A percentile compares a stretch with the other conserved stretches of the same genome.
Conservation (phyloP, 2,329 filamentous ascomycete species). For the Epichloe aotearoae region DNA sequence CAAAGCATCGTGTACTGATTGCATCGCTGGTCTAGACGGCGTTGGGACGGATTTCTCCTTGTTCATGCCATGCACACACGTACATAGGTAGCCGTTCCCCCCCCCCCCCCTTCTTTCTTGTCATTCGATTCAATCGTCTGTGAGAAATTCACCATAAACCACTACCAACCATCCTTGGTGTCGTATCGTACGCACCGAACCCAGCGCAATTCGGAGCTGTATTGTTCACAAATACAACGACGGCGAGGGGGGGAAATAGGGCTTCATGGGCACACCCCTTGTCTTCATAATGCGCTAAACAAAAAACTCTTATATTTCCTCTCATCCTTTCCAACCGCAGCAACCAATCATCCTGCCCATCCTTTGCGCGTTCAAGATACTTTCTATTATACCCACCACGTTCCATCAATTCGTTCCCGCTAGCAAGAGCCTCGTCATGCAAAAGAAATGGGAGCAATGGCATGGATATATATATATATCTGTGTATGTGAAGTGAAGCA, state of each 20-base stretch:
- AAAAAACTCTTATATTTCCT: not conserved
- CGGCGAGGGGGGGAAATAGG: not conserved
- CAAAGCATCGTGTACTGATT: no score
- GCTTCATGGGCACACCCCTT: not conserved
- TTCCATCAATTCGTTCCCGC: not conserved
- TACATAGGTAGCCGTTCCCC: no score
- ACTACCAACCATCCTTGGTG: no score
- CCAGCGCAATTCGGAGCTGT: no score
- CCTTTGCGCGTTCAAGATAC: not conserved
- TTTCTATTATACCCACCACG: not conserved
- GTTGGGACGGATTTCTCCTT: no score
- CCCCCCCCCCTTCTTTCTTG: no score
- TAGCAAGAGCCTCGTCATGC: not conserved
- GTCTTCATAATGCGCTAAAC: constrained; percentile 2
- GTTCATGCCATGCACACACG: no score
- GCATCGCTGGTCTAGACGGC: no score
- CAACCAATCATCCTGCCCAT: not conserved
- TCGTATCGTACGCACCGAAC: no score
- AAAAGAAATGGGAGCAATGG: not conserved
- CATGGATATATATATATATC: not conserved
- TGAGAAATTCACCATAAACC: no score
- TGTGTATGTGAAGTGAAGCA: not conserved
- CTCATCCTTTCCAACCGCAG: not conserved
- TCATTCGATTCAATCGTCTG: no score
- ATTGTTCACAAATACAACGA: no score